Evolutionary conservation across 78 protist species (phyloP).

Genomic region (Dictyostelium discoideum): dicty_2.7 NC_007088.5:982501-983000

Average conservation of each 20-base stretch:
- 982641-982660: conserved; percentile 22
- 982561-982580: conserved; percentile 28
- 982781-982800: not conserved
- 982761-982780: not conserved
- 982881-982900: conserved; percentile 22
- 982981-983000: conserved; percentile 20
- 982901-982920: conserved; percentile 23
- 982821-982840: conserved; percentile 23
- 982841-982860: conserved; percentile 26
- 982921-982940: conserved; percentile 13
- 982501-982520: not conserved
- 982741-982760: conserved; percentile 46
- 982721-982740: conserved; percentile 35
- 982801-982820: conserved; percentile 41
- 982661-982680: conserved; percentile 36
- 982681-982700: conserved; percentile 21
- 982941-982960: not conserved
- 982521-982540: not conserved
- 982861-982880: conserved; percentile 18
- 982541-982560: conserved; percentile 33
- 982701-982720: not conserved
- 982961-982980: conserved; percentile 4
- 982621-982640: not conserved
- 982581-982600: conserved; percentile 29
- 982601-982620: conserved; percentile 16